Evolutionary conservation across 1,284 basidiomycete species (phyloP), one percentile per base, ranked within the genome.

Genomic region (Fomitopsis schrenkii): DNA sequence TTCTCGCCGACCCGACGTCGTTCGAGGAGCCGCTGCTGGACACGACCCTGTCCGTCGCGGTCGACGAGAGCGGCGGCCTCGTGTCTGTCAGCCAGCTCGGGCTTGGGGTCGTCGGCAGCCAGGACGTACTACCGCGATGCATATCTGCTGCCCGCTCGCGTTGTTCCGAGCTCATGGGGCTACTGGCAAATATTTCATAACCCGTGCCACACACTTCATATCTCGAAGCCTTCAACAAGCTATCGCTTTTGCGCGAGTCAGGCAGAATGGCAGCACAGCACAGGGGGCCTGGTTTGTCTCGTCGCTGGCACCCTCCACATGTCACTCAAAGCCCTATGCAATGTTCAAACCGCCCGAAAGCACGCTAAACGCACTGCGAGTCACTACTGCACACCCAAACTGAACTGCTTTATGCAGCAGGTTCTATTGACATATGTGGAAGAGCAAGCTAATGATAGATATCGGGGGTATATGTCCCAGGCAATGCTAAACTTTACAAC

Each of bases 11-110:
- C 74, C 92, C 94, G 1, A 91, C 92, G 0, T 83, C 94, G 0
- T 97, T 97, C 73, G 96, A 98, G 75, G 88, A 95, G 66, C 91
- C 93, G 0, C 80, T 97, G 15, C 80, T 94, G 28, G 86, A 90
- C 26, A 88, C 90, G 0, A 82, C 83, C 0, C 70, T 95, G 52
- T 87, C 85, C 1, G 75, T 95, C 44, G 79, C 90, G 0, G 64
- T 93, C 1, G 86, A 90, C 65, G 81, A 84, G 57, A 66, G 73
- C 1, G 80, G 79, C 3, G 73, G 79, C 2, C 75, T 91, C 1
- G 72, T 86, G 15, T 83, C 85, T 0, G 80, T 87, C 10, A 80
- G 81, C 3, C 86, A 92, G 59, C 77, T 85, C 3, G 90, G 90
- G 0, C 74, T 83, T 4, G 76, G 73, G 3, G 65, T 76, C 28